Evolutionary conservation across 495 filamentous ascomycete species (phyloP).

Genomic region (Hyaloscypha bicolor): DNA sequence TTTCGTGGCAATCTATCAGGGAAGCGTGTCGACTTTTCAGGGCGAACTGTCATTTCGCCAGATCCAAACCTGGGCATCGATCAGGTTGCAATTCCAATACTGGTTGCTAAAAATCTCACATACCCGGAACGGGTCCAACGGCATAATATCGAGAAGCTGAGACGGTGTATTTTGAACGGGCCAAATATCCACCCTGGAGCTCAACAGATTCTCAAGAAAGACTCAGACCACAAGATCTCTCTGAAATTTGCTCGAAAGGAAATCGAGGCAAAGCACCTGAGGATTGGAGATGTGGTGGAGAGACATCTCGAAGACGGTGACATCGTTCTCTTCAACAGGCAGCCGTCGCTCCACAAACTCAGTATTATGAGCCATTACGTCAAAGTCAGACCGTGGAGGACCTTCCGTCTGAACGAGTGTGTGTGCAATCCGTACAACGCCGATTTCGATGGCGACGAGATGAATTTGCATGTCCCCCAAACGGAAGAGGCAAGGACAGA

Average conservation of each 20-base stretch:
- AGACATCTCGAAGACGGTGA: constrained; percentile 95
- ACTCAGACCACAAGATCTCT: constrained; percentile 65
- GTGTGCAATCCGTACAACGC: constrained; percentile 98
- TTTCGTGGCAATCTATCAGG: constrained; percentile 96
- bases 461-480: constrained; percentile 98
- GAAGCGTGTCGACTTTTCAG: constrained; percentile 98
- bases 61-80: constrained; percentile 94
- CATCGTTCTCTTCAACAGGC: constrained; percentile 96
- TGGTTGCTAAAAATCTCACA: constrained; percentile 91
- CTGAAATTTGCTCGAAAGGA: constrained; percentile 74
- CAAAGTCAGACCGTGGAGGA: constrained; percentile 92
- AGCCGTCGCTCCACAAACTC: constrained; percentile 96
- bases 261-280: constrained; percentile 66
- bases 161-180: constrained; percentile 70
- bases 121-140: constrained; percentile 86
- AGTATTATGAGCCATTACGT: constrained; percentile 94
- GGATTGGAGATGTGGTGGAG: constrained; percentile 87
- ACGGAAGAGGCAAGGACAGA: constrained; percentile 96
- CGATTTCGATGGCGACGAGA: constrained; percentile 98
- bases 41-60: constrained; percentile 94
- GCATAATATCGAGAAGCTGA: constrained; percentile 82
- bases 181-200: constrained; percentile 81
- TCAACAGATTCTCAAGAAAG: constrained; percentile 76
- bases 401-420: constrained; percentile 96
- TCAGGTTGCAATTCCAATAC: constrained; percentile 85